Percentiles rank a stretch among this genome's conserved stretches.
Evolutionary conservation across 192 early-diverging fungal species (phyloP).

Genomic region (Chytriomyces hyalinus): DNA sequence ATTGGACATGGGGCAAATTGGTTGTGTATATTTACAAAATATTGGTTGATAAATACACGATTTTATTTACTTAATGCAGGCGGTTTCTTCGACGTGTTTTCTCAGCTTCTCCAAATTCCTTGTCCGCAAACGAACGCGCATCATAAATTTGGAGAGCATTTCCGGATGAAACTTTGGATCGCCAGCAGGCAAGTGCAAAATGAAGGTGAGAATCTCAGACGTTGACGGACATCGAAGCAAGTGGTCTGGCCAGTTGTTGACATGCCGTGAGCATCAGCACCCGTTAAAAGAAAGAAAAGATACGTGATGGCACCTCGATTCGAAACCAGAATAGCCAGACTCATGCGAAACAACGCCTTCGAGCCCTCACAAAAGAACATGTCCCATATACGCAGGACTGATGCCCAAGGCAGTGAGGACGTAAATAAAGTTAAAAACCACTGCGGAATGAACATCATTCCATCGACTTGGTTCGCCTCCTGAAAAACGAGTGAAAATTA

Average conservation of each 20-base stretch:
- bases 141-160: slow-evolving; percentile 1
- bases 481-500: slow-evolving; percentile 23
- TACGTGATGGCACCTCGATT: slow-evolving; percentile 47
- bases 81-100: slow-evolving; percentile 10
- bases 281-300: neutral
- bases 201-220: slow-evolving; percentile 73
- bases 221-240: slow-evolving; percentile 77
- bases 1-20: too few species aligned
- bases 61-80: neutral
- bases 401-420: slow-evolving; percentile 82
- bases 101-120: slow-evolving; percentile 13
- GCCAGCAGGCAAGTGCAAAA: slow-evolving; percentile 81
- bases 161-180: slow-evolving; percentile 10
- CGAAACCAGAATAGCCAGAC: slow-evolving; percentile 72
- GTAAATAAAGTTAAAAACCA: slow-evolving; percentile 96
- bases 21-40: too few species aligned
- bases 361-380: slow-evolving; percentile 82
- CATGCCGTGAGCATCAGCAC: slow-evolving; percentile 40
- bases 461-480: slow-evolving; percentile 75
- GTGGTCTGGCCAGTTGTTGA: slow-evolving; percentile 41
- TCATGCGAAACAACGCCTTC: slow-evolving; percentile 83
- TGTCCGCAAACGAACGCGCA: slow-evolving; percentile 10
- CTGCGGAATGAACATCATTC: slow-evolving; percentile 89
- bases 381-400: slow-evolving; percentile 91
- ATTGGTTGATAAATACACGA: too few species aligned